phyloP scores from a whole-genome alignment of 78 protist genomes.

The Tieghemostelium lacteum region DNA sequence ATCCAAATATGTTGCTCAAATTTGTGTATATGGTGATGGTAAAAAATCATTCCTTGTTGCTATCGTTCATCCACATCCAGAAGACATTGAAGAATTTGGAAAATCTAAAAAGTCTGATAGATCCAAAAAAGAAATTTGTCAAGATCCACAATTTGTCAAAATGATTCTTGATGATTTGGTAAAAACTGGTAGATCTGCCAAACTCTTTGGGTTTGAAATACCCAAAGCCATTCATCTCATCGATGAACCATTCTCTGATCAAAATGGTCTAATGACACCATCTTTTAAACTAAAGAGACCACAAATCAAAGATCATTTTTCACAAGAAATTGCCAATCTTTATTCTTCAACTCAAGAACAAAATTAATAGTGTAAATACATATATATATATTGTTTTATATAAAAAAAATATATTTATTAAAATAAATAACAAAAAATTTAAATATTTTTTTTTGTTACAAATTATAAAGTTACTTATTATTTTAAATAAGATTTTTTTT shows the following conservation, averaged over 20 bases:
- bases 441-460: no score
- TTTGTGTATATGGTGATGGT: constrained; percentile 69
- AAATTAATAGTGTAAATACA: no score
- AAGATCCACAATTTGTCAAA: constrained; percentile 12
- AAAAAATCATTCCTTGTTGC: constrained; percentile 39
- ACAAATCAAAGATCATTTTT: constrained; percentile 23
- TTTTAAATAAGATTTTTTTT: no score
- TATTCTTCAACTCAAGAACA: constrained; percentile 8
- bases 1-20: constrained; percentile 36
- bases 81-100: constrained; percentile 29
- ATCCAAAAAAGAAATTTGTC: constrained; percentile 1
- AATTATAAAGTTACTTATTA: no score
- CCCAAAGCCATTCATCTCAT: constrained; percentile 61
- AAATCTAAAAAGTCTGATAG: constrained; percentile 3
- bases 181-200: background rate
- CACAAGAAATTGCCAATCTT: constrained; percentile 27
- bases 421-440: no score
- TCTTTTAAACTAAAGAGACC: constrained; percentile 86
- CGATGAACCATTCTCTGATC: constrained; percentile 52
- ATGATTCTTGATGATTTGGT: constrained; percentile 13
- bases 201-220: constrained; percentile 75
- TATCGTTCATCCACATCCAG: constrained; percentile 54
- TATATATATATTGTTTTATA: no score
- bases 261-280: constrained; percentile 83
- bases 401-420: no score